Base-by-base conservation (phyloP, 179 eudicot species). In the Camellia oleifera region DNA sequence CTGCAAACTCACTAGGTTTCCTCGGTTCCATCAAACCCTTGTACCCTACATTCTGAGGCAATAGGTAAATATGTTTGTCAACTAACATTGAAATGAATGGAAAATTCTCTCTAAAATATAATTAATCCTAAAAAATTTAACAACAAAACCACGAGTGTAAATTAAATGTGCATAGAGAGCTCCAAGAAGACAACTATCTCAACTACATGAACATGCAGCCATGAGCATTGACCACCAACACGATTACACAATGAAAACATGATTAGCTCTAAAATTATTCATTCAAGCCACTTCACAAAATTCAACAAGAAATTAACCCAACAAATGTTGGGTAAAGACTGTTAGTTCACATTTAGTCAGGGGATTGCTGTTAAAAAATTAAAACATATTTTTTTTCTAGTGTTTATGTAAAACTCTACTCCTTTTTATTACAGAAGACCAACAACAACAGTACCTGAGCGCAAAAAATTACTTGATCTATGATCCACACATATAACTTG, bases 11-110 rank as follows among this genome's bases (percentile, higher is more conserved):
- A 77, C 78, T 64, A 23, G 71, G 89, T 78, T 83, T 88, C 86
- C 86, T 86, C 11, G 87, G 81, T 58, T 91, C 89, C 50, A 75
- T 74, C 69, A 73, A 85, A 77, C 79, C 88, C 74, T 78, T 87
- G 78, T 75, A 77, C 72, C 81, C 87, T 81, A 86, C 73, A 84
- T 79, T 89, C 98, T 92, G 86, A 73, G 81, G 67, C 64, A 50
- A 56, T 63, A 52, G 10, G 15, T 44, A 72, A 67, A 82, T 17
- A 18, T 52, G 50, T 10, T 26, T 67, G 61, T 64, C 64, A 71
- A 56, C 23, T 50, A 11, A 14, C 23, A 81, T 4, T 32, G 53
- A 74, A 75, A 54, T 67, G 12, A 74, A 65, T 17, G 26, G 61
- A 54, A 65, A 61, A 15, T 15, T 48, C 2, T n/a, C 50, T 44